Evolutionary conservation across 805 yeast genomes (phyloP).

Genomic region (Candida taoyuanica): DNA sequence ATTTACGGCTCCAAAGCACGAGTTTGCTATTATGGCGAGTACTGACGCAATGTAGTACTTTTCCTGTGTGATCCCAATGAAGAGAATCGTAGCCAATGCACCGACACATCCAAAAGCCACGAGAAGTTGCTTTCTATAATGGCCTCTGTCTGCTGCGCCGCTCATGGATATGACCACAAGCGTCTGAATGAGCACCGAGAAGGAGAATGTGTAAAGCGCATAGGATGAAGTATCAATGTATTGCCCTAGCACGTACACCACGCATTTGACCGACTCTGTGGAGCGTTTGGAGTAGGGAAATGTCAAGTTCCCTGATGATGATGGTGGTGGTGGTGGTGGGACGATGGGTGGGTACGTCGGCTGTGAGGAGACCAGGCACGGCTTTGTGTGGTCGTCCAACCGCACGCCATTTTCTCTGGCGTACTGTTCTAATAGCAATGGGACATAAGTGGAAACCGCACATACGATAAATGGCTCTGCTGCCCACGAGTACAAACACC

Average conservation of each 20-base stretch:
- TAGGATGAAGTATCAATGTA: constrained; percentile 70
- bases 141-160: constrained; percentile 66
- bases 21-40: constrained; percentile 57
- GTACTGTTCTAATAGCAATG: constrained; percentile 62
- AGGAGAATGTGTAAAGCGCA: constrained; percentile 68
- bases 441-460: constrained; percentile 75
- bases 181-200: constrained; percentile 70
- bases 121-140: constrained; percentile 52
- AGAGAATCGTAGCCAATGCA: constrained; percentile 45
- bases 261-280: constrained; percentile 35
- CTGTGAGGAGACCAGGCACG: constrained; percentile 43
- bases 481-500: constrained; percentile 71
- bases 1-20: constrained; percentile 71
- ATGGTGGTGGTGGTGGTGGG: constrained; percentile 12
- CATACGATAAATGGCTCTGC: constrained; percentile 79
- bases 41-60: constrained; percentile 50
- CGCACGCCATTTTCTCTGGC: constrained; percentile 72
- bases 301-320: no score
- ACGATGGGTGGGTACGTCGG: constrained; percentile 16
- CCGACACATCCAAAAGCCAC: constrained; percentile 58
- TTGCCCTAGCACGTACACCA: constrained; percentile 37
- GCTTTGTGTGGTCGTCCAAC: constrained; percentile 49
- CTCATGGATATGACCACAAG: constrained; percentile 65
- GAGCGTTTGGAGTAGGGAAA: no score
- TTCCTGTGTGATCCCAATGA: constrained; percentile 33